A percentile compares a stretch with the other conserved stretches of the same genome.
phyloP scores from a whole-genome alignment of 257 asterid species.

The Penstemon eatonii region DNA sequence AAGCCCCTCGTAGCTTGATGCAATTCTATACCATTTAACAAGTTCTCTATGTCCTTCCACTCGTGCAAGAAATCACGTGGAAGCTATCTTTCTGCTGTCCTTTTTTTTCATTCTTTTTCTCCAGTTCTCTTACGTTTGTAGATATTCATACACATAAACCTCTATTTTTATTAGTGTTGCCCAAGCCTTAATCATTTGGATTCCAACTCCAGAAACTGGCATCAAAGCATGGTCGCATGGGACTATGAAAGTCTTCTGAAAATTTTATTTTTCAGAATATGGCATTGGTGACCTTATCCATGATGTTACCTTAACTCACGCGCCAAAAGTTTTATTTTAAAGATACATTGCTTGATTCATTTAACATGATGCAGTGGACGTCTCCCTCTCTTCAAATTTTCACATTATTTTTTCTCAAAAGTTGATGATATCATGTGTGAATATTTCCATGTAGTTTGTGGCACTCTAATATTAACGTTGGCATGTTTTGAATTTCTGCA shows the following conservation, averaged over 20 bases:
- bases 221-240: too few relatives aligned
- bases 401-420: conserved; percentile 14
- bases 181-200: too few relatives aligned
- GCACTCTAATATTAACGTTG: conserved; percentile 3
- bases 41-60: not conserved
- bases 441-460: not conserved
- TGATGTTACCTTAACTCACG: not conserved
- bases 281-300: too few relatives aligned
- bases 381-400: not conserved
- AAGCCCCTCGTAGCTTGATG: not conserved
- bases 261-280: too few relatives aligned
- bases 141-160: too few relatives aligned
- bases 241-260: too few relatives aligned
- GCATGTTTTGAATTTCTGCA: conserved; percentile 37
- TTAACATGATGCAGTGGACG: too few relatives aligned
- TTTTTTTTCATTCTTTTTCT: not conserved
- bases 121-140: too few relatives aligned
- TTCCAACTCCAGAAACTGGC: too few relatives aligned
- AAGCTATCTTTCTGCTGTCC: not conserved
- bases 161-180: too few relatives aligned
- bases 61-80: not conserved
- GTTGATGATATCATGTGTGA: not conserved
- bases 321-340: not conserved
- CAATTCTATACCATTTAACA: not conserved
- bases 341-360: too few relatives aligned